Evolutionary conservation across 2,329 filamentous ascomycete species (phyloP), one percentile per base, ranked within the genome.

Genomic region (Cladophialophora bantiana): DNA sequence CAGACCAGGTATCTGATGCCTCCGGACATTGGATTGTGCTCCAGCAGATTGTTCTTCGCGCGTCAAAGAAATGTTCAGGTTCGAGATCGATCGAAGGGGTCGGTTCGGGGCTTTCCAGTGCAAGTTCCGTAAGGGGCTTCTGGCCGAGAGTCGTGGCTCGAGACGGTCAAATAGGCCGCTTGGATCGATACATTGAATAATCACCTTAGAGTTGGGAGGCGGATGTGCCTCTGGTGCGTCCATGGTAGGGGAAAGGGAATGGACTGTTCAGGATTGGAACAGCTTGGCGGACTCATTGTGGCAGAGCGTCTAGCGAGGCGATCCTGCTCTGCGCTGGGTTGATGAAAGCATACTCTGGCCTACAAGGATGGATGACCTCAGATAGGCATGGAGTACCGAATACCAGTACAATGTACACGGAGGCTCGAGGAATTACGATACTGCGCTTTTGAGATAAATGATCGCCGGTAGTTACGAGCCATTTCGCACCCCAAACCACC

Each of bases 61-160:
- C n/a, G 94, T 83, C 66, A 98, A 88, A 68, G 97, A 93, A 74
- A 98, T 88, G 75, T 97, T 93, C 48, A 99, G 87, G 12, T 93
- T 94, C 75, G 93, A 90, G 77, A 99, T 99, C 13, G 95, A 97
- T 71, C 95, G 90, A 40, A 98, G 82, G 2, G 95, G 95, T 0
- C 95, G 90, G 34, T 90, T 90, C 68, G 96, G 92, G 13, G 95
- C 97, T 78, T 98, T 96, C 95, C 95, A 99, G 76, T 98, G 93
- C 54, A 99, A 88, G 75, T 98, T 96, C 70, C 89, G 90, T 42
- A 99, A 84, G 38, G 95, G 95, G 0, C 98, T 85, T 62, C 92
- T 90, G 50, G 90, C 84, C 48, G 91, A 84, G 65, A 99, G 84
- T 65, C 94, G 89, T 2, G 92, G 88, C 10, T 90, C 89, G 52